A percentile compares a stretch with the other conserved stretches of the same genome.
These are phyloP conservation scores for Neofusicoccum parvum DNA, from an alignment of 2,329 filamentous ascomycete genomes.

Conservation along the genomic window DNA sequence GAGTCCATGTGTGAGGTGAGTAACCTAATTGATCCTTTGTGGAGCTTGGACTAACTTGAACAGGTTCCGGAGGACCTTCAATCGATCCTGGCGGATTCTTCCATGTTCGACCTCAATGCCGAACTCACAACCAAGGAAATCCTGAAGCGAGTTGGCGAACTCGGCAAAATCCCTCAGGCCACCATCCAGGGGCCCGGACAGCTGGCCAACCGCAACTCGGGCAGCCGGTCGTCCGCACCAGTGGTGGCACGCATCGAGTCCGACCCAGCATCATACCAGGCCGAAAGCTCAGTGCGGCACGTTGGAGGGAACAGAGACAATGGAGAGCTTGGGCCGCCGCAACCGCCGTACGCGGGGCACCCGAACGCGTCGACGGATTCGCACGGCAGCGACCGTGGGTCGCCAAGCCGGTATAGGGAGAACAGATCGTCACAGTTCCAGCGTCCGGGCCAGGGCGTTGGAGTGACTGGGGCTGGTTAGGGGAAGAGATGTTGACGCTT, in stretches of 20 bases:
- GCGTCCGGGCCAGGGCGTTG: constrained; percentile 38
- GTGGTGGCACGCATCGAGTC: constrained; percentile 76
- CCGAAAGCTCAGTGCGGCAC: constrained; percentile 81
- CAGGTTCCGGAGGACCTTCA: constrained; percentile 93
- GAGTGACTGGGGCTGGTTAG: constrained; percentile 8
- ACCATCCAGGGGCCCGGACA: constrained; percentile 53
- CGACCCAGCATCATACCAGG: constrained; percentile 82
- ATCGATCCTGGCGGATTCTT: constrained; percentile 79
- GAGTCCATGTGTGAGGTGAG: constrained; percentile 96
- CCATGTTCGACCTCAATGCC: constrained; percentile 76
- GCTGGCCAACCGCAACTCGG: constrained; percentile 59
- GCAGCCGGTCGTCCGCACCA: constrained; percentile 50
- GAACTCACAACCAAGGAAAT: constrained; percentile 98
- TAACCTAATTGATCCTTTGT: constrained; percentile 25
- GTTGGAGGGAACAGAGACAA: constrained; percentile 48
- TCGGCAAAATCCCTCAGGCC: constrained; percentile 65
- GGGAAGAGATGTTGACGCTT: constrained; percentile 1
- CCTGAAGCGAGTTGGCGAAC: constrained; percentile 86
- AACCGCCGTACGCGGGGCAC: constrained; percentile 34
- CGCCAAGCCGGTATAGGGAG: constrained; percentile 41
- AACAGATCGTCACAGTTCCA: constrained; percentile 34
- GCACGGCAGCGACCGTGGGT: constrained; percentile 29
- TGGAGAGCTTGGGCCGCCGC: constrained; percentile 35
- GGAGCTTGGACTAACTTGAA: constrained; percentile 28
- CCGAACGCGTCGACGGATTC: constrained; percentile 37